Conservation (phyloP, 75 land plant genomes). For the Gnetum montanum region DNA sequence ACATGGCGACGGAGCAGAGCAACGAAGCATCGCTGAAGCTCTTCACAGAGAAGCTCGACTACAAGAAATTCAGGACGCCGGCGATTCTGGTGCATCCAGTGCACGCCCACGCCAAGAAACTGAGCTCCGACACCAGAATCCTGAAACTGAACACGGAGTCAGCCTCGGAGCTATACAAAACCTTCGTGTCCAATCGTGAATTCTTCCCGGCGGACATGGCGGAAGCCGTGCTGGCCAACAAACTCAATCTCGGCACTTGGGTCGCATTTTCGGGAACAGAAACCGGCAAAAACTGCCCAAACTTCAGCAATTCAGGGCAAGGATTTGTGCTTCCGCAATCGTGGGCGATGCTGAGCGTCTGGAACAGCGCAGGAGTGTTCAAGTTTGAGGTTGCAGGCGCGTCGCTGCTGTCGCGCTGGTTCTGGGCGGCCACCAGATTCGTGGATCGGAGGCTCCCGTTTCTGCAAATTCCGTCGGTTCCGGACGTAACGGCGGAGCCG, state of each 20-base stretch:
- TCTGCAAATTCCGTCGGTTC: slow-evolving; percentile 30
- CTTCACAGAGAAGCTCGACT: slow-evolving; percentile 30
- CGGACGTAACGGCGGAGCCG: slow-evolving; percentile 18
- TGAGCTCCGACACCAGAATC: slow-evolving; percentile 16
- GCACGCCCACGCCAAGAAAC: neutral
- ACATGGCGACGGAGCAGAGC: slow-evolving; percentile 58
- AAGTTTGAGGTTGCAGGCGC: slow-evolving; percentile 41
- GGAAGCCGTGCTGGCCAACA: slow-evolving; percentile 19
- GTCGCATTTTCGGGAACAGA: slow-evolving; percentile 23
- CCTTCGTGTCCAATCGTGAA: slow-evolving; percentile 23
- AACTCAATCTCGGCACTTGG: slow-evolving; percentile 52
- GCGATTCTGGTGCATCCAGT: slow-evolving; percentile 48
- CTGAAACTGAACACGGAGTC: slow-evolving; percentile 8
- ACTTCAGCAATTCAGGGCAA: neutral
- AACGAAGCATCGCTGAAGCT: slow-evolving; percentile 40
- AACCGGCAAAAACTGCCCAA: neutral
- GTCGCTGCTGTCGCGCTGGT: slow-evolving; percentile 1
- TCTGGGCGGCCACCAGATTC: slow-evolving; percentile 12
- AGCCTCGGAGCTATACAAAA: slow-evolving; percentile 34
- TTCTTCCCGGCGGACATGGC: slow-evolving; percentile 57
- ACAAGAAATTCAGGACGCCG: slow-evolving; percentile 29
- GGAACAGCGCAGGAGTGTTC: slow-evolving; percentile 51
- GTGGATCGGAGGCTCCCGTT: slow-evolving; percentile 28
- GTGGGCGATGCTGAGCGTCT: slow-evolving; percentile 56
- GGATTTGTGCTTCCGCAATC: neutral